A percentile compares a stretch with the other conserved stretches of the same genome.
Conservation (phyloP, 78 protist species). For the Emiliania huxleyi region DNA sequence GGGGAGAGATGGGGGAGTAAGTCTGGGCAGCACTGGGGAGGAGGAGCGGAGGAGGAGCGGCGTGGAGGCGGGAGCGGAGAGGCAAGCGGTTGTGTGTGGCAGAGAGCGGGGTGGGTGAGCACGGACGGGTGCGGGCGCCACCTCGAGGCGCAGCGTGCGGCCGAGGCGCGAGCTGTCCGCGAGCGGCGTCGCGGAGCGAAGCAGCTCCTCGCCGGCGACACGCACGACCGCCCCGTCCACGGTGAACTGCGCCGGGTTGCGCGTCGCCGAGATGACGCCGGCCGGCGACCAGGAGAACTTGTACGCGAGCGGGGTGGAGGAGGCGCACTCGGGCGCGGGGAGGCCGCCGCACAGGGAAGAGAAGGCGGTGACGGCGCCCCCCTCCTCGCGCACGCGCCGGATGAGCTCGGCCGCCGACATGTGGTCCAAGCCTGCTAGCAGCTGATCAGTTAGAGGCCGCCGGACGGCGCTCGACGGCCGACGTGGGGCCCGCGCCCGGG, state of each 20-base stretch:
- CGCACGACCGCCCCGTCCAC: neutral
- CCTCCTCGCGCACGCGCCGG: neutral
- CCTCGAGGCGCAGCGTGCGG: neutral
- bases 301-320: conserved; percentile 68
- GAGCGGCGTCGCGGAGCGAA: neutral
- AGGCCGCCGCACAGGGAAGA: conserved; percentile 76
- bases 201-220: neutral
- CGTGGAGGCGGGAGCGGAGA: too few species aligned
- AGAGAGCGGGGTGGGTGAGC: too few species aligned
- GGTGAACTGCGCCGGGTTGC: conserved; percentile 41
- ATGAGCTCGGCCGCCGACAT: conserved; percentile 29
- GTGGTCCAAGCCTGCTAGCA: too few species aligned
- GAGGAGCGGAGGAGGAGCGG: too few species aligned
- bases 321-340: conserved; percentile 80
- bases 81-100: too few species aligned
- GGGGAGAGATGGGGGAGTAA: too few species aligned
- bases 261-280: conserved; percentile 69
- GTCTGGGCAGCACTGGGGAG: too few species aligned
- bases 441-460: too few species aligned
- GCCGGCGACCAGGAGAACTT: conserved; percentile 86
- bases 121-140: too few species aligned
- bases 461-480: too few species aligned
- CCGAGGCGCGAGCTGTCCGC: neutral
- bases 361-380: conserved; percentile 48
- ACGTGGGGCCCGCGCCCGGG: too few species aligned